phyloP scores from a whole-genome alignment of 225 moss, liverwort and hornwort species.

The Physcomitrellopsis africana region DNA sequence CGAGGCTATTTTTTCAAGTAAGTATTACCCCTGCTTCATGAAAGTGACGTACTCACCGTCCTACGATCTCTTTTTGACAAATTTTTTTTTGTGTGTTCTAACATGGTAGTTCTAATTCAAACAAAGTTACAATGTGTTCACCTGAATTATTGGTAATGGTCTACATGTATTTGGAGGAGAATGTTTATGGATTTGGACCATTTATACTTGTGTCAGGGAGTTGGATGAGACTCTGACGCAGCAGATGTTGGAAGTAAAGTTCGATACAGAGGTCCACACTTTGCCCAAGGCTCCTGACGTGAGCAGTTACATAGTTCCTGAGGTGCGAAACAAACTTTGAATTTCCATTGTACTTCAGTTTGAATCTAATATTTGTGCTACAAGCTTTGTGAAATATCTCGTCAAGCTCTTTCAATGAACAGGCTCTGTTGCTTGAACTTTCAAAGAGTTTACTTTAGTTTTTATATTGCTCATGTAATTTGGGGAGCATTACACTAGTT shows the following conservation, averaged over 20 bases:
- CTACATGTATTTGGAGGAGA: slow-evolving; percentile 1
- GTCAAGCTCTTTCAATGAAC: background rate
- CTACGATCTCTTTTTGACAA: background rate
- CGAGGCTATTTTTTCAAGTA: slow-evolving; percentile 95
- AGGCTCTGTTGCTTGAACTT: slow-evolving; percentile 3
- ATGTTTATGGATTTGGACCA: slow-evolving; percentile 26
- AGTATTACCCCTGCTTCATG: slow-evolving; percentile 25
- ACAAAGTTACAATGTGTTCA: slow-evolving; percentile 7
- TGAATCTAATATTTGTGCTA: background rate
- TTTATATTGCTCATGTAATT: slow-evolving; percentile 1
- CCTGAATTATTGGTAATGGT: slow-evolving; percentile 17
- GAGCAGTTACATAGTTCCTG: slow-evolving; percentile 84
- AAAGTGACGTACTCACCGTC: slow-evolving; percentile 6
- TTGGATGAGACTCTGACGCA: slow-evolving; percentile 87
- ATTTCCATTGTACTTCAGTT: slow-evolving; percentile 1
- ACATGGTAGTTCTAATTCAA: slow-evolving; percentile 15
- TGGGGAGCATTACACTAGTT: background rate
- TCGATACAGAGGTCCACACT: slow-evolving; percentile 72
- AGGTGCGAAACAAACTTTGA: slow-evolving; percentile 44
- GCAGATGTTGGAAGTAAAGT: slow-evolving; percentile 83
- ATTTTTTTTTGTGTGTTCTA: slow-evolving; percentile 6
- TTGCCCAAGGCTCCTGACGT: slow-evolving; percentile 89
- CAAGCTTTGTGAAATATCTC: background rate
- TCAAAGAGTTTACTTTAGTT: slow-evolving; percentile 17
- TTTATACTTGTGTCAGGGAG: slow-evolving; percentile 54